Percentiles rank a stretch among this genome's conserved stretches.
Evolutionary conservation across 1,284 basidiomycete species (phyloP).

Genomic region (Pulveroboletus sp.): DNA sequence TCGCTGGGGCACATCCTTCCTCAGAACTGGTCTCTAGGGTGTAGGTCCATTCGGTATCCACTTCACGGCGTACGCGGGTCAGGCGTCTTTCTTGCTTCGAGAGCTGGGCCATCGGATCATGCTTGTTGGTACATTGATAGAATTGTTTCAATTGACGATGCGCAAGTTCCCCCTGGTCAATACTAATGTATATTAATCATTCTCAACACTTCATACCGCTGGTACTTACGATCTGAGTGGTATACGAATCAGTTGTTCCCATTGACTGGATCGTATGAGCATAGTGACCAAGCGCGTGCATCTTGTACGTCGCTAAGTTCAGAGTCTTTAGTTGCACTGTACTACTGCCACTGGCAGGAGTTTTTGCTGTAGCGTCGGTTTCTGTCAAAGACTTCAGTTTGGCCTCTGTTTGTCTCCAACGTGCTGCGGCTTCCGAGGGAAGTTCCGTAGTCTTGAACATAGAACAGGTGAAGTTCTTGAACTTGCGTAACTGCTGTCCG

Average conservation of each 20-base stretch:
- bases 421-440: not conserved
- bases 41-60: no score
- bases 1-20: no score
- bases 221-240: no score
- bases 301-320: slow-evolving; percentile 22
- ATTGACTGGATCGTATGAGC: no score
- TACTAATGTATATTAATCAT: no score
- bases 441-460: not conserved
- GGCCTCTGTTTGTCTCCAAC: not conserved
- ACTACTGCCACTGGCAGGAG: not conserved
- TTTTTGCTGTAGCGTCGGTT: no score
- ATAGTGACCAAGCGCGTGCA: slow-evolving; percentile 23
- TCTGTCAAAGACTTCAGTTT: not conserved
- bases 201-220: no score
- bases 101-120: not conserved
- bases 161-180: no score
- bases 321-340: not conserved
- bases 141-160: not conserved
- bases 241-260: no score
- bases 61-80: no score
- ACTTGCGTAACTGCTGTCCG: slow-evolving; percentile 1
- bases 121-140: not conserved
- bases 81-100: not conserved
- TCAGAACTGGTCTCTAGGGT: no score
- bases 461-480: not conserved